Conservation (phyloP, 2,329 filamentous ascomycete species). For the Pyricularia sp. region DNA sequence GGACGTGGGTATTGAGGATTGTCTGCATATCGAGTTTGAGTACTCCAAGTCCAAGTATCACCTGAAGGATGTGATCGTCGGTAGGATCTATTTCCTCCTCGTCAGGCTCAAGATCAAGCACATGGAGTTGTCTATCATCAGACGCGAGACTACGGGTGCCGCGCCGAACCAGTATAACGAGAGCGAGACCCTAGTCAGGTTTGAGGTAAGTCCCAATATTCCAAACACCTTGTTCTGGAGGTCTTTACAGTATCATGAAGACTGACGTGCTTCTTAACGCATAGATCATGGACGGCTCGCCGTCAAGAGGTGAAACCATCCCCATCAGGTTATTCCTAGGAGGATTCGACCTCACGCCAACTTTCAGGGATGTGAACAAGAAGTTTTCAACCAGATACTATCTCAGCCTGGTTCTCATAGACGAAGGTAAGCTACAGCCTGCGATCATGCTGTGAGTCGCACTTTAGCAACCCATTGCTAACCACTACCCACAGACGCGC, state of each 20-base stretch:
- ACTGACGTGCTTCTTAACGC: background rate
- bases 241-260: background rate
- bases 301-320: slow-evolving; percentile 87
- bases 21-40: slow-evolving; percentile 97
- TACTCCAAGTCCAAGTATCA: slow-evolving; percentile 99
- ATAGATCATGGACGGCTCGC: slow-evolving; percentile 98
- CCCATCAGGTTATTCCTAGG: slow-evolving; percentile 95
- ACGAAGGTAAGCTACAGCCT: slow-evolving; percentile 60
- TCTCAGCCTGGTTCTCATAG: slow-evolving; percentile 88
- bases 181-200: slow-evolving; percentile 93
- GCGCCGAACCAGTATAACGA: slow-evolving; percentile 99
- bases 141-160: slow-evolving; percentile 90
- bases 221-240: no score
- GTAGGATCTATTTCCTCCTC: slow-evolving; percentile 94
- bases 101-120: slow-evolving; percentile 99
- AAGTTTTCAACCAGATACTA: slow-evolving; percentile 99
- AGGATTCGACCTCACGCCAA: slow-evolving; percentile 94
- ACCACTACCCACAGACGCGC: slow-evolving; percentile 54
- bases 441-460: slow-evolving; percentile 7
- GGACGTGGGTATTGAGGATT: slow-evolving; percentile 99
- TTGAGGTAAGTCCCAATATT: slow-evolving; percentile 53
- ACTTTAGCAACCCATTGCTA: slow-evolving; percentile 5
- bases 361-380: slow-evolving; percentile 99
- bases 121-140: slow-evolving; percentile 98
- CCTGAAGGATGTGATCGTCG: slow-evolving; percentile 97